phyloP scores from a whole-genome alignment of 2,329 filamentous ascomycete species.

The Massarina eburnea region DNA sequence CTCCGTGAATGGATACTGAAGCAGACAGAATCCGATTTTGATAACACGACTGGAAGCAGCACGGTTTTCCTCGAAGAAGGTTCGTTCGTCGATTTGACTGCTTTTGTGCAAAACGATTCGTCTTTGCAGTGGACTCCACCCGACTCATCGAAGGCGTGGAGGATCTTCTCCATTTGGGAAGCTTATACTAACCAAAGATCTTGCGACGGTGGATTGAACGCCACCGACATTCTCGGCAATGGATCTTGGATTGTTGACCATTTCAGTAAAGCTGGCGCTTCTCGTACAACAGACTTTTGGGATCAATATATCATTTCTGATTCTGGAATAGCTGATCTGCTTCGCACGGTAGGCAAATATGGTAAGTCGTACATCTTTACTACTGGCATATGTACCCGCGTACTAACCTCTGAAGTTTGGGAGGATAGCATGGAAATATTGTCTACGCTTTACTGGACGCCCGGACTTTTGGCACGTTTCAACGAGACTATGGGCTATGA shows the following conservation, averaged over 20 bases:
- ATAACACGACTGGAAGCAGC: neutral
- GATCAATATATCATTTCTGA: slow-evolving; percentile 32
- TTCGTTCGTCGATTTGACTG: slow-evolving; percentile 18
- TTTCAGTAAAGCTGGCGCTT: slow-evolving; percentile 31
- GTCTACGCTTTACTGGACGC: slow-evolving; percentile 27
- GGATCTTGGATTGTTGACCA: slow-evolving; percentile 40
- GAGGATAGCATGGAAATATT: slow-evolving; percentile 39
- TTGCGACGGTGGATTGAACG: slow-evolving; percentile 16
- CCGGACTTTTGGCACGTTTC: slow-evolving; percentile 24
- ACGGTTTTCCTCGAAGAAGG: slow-evolving; percentile 12
- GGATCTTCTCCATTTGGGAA: slow-evolving; percentile 21
- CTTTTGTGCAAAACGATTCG: slow-evolving; percentile 7
- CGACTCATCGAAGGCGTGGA: slow-evolving; percentile 11
- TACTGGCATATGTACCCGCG: neutral
- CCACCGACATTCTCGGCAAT: slow-evolving; percentile 32
- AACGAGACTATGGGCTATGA: slow-evolving; percentile 25
- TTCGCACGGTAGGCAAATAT: slow-evolving; percentile 30
- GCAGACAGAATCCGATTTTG: neutral
- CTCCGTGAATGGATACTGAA: neutral
- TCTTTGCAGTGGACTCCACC: slow-evolving; percentile 17
- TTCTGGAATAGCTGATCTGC: slow-evolving; percentile 8
- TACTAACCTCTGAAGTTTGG: slow-evolving; percentile 24
- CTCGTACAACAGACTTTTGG: slow-evolving; percentile 34
- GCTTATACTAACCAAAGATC: slow-evolving; percentile 19
- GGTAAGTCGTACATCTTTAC: slow-evolving; percentile 16